Percentiles rank a stretch among this genome's conserved stretches.
These are phyloP conservation scores for Eucalyptus cladocalyx DNA, from an alignment of 345 rosid species.

Conservation along the genomic window DNA sequence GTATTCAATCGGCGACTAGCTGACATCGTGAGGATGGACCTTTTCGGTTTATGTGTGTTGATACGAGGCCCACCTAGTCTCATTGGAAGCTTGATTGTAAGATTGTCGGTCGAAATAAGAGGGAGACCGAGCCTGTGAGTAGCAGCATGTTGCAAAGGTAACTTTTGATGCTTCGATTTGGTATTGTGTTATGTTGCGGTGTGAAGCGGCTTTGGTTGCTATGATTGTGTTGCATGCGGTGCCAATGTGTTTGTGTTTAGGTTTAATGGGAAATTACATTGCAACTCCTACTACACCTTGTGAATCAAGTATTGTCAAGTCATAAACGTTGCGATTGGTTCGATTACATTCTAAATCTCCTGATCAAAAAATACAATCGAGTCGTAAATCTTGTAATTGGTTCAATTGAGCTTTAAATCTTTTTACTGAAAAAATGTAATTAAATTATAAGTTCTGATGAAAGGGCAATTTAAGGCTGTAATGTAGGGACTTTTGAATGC, in stretches of 20 bases:
- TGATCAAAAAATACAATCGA: no score
- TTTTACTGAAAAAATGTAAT: neutral
- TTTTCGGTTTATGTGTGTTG: rapidly evolving
- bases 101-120: rapidly evolving
- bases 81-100: neutral
- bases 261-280: neutral
- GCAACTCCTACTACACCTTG: neutral
- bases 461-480: neutral
- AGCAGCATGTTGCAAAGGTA: rapidly evolving
- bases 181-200: neutral
- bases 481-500: neutral
- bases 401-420: no score
- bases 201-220: rapidly evolving
- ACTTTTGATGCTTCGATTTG: neutral
- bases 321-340: neutral
- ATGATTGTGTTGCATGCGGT: rapidly evolving
- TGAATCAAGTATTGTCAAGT: rapidly evolving
- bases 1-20: neutral
- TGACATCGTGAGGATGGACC: neutral
- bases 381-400: no score
- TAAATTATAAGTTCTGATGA: neutral
- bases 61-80: rapidly evolving
- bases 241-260: neutral
- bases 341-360: neutral
- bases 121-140: rapidly evolving